Conservation (phyloP, 208 protist species). For the Crithidia sp. region DNA sequence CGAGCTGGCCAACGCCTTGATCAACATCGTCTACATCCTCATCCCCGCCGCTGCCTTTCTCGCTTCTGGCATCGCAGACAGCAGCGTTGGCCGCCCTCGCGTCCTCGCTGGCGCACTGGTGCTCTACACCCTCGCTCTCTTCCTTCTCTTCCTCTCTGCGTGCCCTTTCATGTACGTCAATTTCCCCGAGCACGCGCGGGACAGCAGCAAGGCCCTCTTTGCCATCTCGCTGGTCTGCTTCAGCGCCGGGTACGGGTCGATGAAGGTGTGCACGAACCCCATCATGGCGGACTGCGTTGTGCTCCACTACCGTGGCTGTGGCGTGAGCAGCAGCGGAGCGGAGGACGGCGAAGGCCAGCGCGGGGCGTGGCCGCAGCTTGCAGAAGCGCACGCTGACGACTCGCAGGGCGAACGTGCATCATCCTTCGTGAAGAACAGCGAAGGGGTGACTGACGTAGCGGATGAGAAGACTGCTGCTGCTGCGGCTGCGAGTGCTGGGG, state of each 20-base stretch:
- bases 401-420: not conserved
- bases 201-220: slow-evolving; percentile 35
- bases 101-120: slow-evolving; percentile 37
- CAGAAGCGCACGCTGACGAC: not conserved
- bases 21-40: slow-evolving; percentile 62
- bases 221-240: slow-evolving; percentile 35
- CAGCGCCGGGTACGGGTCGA: slow-evolving; percentile 59
- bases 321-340: not conserved
- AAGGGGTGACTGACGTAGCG: not conserved
- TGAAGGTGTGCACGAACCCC: slow-evolving; percentile 80
- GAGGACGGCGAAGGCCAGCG: not conserved
- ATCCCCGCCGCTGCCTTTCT: slow-evolving; percentile 52
- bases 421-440: not conserved
- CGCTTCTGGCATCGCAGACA: slow-evolving; percentile 63
- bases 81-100: slow-evolving; percentile 40
- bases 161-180: slow-evolving; percentile 44
- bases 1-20: slow-evolving; percentile 41
- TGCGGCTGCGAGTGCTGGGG: too few relatives aligned
- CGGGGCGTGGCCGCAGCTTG: too few relatives aligned
- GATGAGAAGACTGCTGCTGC: not conserved
- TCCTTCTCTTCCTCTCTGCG: slow-evolving; percentile 48
- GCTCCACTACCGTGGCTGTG: slow-evolving; percentile 23
- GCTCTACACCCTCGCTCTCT: slow-evolving; percentile 42
- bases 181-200: slow-evolving; percentile 38
- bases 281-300: slow-evolving; percentile 73